Base-by-base conservation (phyloP, 805 yeast genomes). In the Pichia eremophila region DNA sequence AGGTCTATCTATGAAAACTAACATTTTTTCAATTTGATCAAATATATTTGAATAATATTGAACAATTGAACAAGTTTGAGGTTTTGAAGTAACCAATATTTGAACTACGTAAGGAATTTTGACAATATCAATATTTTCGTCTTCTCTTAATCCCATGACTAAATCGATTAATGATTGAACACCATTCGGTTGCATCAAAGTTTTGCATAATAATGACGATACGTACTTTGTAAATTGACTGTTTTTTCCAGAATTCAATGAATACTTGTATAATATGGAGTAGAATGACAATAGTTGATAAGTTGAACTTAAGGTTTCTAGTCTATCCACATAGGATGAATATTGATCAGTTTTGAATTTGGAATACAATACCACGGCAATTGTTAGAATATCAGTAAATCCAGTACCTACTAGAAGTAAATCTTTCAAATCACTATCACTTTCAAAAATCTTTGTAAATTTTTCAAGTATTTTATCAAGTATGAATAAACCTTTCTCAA, bases 81-180 rank as follows among this genome's bases (percentile, higher is more conserved):
- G 96, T 50, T 80, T 81, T 17, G 81, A 64, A n/a, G 50, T 47
- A 29, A 83, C 60, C 15, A 91, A 61, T 2, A 87, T 71, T 39
- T 73, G 74, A n/a, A 85, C 77, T 1, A 86, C 84, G 48, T 81
- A 76, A 28, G 78, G 79, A 43, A 86, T 70, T 53, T 79, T 83
- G 32, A 77, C 79, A n/a, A 80, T 63, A 52, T 80, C 81, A 14
- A 88, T 64, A 12, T 78, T 80, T 47, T 83, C 91, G 46, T 73
- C 71, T 39, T 87, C 95, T 48, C 96, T 69, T 27, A 85, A 68
- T 0, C 95, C 95, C 14, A 85, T 68, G 0, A 85, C 71, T 52
- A 85, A 79, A 62, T 91, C 97, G 29, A 89, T 71, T 44, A 91
- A 64, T 2, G 89, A 73, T 29, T 76, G 64, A 2, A 93, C 78